Percentiles rank a stretch among this genome's conserved stretches.
These are phyloP conservation scores for Tolypocladium sp. DNA, from an alignment of 2,329 filamentous ascomycete species.

Conservation along the genomic window DNA sequence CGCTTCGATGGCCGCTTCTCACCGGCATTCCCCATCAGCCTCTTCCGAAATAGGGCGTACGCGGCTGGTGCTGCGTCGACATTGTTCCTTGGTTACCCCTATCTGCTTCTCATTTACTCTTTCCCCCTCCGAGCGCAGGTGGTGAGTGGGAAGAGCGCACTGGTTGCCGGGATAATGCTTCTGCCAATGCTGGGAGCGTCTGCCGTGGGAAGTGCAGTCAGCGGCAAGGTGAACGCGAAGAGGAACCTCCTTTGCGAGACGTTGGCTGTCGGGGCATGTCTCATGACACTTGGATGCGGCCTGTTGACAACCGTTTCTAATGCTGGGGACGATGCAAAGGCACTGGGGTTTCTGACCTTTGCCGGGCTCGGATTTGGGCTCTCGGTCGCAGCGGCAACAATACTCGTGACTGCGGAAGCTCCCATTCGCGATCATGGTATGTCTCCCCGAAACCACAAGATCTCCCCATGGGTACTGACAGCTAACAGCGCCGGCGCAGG, in stretches of 20 bases:
- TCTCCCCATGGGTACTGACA: background rate
- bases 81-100: conserved; percentile 40
- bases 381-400: conserved; percentile 36
- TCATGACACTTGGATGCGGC: conserved; percentile 38
- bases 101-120: conserved; percentile 37
- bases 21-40: conserved; percentile 36
- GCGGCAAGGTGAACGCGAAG: conserved; percentile 31
- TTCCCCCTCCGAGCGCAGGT: conserved; percentile 42
- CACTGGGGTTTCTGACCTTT: conserved; percentile 39
- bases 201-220: conserved; percentile 33
- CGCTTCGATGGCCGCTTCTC: conserved; percentile 17
- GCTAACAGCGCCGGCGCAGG: conserved; percentile 37
- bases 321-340: conserved; percentile 29
- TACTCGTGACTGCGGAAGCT: conserved; percentile 32
- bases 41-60: conserved; percentile 40
- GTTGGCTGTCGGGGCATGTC: conserved; percentile 27
- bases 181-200: conserved; percentile 42
- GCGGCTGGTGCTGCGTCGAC: conserved; percentile 32
- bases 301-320: conserved; percentile 29
- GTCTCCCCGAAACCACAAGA: conserved; percentile 1
- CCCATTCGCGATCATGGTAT: conserved; percentile 36
- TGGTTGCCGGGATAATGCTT: conserved; percentile 40
- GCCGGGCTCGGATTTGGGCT: conserved; percentile 45
- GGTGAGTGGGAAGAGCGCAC: conserved; percentile 35
- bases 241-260: conserved; percentile 34